Conservation (phyloP, 208 protist species). For the Blastocrithidia nonstop region DNA sequence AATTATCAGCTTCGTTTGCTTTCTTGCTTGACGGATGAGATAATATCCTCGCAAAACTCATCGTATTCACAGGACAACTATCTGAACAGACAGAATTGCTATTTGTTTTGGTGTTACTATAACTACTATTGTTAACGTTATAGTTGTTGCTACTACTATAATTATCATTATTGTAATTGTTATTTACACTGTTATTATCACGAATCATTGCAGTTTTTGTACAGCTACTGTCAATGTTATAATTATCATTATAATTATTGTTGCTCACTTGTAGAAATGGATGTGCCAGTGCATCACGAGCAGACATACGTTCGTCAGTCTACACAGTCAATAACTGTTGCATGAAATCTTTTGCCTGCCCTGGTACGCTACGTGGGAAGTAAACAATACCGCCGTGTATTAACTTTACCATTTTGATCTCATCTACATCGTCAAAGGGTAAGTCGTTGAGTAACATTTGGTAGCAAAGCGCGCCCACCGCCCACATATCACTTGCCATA, state of each 20-base stretch:
- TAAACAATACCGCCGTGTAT: slow-evolving; percentile 21
- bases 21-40: too few species aligned
- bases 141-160: slow-evolving; percentile 5
- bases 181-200: neutral
- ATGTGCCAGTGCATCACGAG: slow-evolving; percentile 31
- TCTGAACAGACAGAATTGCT: neutral
- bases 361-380: slow-evolving; percentile 18
- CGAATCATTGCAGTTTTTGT: neutral
- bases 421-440: slow-evolving; percentile 27
- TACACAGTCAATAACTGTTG: slow-evolving; percentile 26
- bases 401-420: slow-evolving; percentile 11
- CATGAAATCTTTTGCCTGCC: slow-evolving; percentile 28
- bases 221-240: neutral
- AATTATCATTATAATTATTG: neutral
- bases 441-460: slow-evolving; percentile 27
- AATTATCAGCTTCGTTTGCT: too few species aligned
- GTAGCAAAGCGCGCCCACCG: slow-evolving; percentile 43
- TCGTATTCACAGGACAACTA: too few species aligned
- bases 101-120: slow-evolving; percentile 4
- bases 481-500: slow-evolving; percentile 77
- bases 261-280: slow-evolving; percentile 16
- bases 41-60: too few species aligned
- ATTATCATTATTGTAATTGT: neutral
- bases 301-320: slow-evolving; percentile 22
- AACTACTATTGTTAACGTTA: slow-evolving; percentile 1